phyloP scores from a whole-genome alignment of 2,329 filamentous ascomycete species.

The Sclerotinia spermophila region DNA sequence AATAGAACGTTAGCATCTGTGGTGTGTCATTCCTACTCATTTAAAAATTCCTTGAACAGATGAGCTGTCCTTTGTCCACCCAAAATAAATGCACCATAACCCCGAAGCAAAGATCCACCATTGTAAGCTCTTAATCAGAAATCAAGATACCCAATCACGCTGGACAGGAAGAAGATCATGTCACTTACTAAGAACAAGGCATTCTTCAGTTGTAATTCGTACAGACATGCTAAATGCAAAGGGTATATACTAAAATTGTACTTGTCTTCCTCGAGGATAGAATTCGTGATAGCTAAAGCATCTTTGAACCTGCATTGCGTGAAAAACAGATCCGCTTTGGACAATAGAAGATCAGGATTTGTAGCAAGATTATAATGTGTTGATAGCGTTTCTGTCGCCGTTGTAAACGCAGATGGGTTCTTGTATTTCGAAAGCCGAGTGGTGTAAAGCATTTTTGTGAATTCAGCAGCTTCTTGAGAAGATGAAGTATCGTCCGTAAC shows the following conservation, averaged over 20 bases:
- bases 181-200: slow-evolving; percentile 65
- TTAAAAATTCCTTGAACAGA: background rate
- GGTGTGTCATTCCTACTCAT: background rate
- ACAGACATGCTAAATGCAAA: slow-evolving; percentile 84
- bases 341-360: slow-evolving; percentile 87
- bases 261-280: slow-evolving; percentile 77
- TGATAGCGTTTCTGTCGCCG: slow-evolving; percentile 83
- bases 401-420: slow-evolving; percentile 75
- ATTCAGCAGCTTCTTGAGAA: slow-evolving; percentile 84
- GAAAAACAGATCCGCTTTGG: slow-evolving; percentile 85
- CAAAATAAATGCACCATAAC: background rate
- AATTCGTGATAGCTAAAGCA: slow-evolving; percentile 77
- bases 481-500: slow-evolving; percentile 61
- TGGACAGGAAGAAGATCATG: slow-evolving; percentile 29
- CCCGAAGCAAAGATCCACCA: background rate
- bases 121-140: background rate
- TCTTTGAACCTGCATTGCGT: slow-evolving; percentile 93
- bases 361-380: slow-evolving; percentile 85
- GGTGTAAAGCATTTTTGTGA: slow-evolving; percentile 94
- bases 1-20: background rate
- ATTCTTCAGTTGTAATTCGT: slow-evolving; percentile 83
- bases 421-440: slow-evolving; percentile 94
- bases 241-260: slow-evolving; percentile 89
- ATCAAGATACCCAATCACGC: background rate
- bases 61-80: background rate